phyloP scores from a whole-genome alignment of 176 grass and related monocot species.

The Avena insularis region DNA sequence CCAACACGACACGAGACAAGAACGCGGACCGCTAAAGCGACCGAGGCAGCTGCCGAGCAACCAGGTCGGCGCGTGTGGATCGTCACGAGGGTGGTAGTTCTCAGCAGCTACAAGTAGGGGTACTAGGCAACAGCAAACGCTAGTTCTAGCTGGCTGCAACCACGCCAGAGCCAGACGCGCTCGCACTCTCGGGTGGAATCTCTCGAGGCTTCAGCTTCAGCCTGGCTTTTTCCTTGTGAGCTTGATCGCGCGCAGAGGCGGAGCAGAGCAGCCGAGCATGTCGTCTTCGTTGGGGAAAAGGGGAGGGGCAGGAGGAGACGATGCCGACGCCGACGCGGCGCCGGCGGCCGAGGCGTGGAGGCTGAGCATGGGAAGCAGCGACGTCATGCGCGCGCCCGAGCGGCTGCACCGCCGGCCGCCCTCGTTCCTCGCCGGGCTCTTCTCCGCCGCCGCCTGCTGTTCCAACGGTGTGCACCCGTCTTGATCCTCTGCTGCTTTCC shows the following conservation, averaged over 20 bases:
- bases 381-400: slow-evolving; percentile 39
- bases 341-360: slow-evolving; percentile 4
- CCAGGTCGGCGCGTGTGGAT: not conserved
- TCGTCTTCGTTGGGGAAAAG: not conserved
- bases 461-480: slow-evolving; percentile 1
- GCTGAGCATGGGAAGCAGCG: slow-evolving; percentile 49
- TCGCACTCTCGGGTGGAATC: not conserved
- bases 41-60: not conserved
- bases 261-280: not conserved
- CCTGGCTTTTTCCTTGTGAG: not conserved
- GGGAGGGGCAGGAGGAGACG: slow-evolving; percentile 9
- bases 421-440: slow-evolving; percentile 43
- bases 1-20: not conserved
- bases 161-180: not conserved
- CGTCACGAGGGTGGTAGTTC: not conserved
- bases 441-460: slow-evolving; percentile 25
- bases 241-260: not conserved
- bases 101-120: not conserved
- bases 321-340: too few relatives aligned
- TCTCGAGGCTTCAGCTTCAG: not conserved
- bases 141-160: not conserved
- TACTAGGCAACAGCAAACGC: not conserved
- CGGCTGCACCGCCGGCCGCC: slow-evolving; percentile 43
- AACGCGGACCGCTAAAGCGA: not conserved
- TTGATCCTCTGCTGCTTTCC: not conserved